phyloP scores from a whole-genome alignment of 768 basidiomycete species.

The Cyclocybe aegerita region DNA sequence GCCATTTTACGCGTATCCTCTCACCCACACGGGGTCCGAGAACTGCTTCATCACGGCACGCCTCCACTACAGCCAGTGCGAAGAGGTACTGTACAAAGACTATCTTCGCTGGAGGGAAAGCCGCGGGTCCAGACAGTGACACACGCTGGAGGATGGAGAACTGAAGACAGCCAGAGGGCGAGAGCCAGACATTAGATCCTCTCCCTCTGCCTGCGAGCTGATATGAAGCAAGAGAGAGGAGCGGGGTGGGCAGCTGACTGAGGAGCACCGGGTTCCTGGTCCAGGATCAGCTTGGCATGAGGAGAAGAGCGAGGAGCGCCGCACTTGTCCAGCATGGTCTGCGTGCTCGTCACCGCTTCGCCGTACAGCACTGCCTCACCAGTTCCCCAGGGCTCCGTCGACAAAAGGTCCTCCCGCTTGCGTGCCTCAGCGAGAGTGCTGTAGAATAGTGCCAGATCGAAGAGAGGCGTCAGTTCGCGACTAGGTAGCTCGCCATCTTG shows the following conservation, averaged over 20 bases:
- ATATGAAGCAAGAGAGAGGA: conserved; percentile 82
- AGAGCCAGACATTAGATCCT: conserved; percentile 89
- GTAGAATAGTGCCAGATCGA: conserved; percentile 67
- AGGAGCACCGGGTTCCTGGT: conserved; percentile 76
- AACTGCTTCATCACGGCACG: conserved; percentile 62
- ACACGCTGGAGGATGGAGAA: conserved; percentile 76
- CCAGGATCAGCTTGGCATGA: background rate
- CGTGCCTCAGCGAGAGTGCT: conserved; percentile 40
- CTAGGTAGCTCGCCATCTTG: conserved; percentile 47
- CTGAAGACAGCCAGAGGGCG: conserved; percentile 85
- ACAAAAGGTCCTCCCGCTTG: conserved; percentile 20
- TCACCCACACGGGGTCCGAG: conserved; percentile 48
- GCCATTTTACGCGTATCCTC: conserved; percentile 87
- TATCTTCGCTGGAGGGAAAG: conserved; percentile 55
- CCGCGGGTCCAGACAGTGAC: conserved; percentile 28
- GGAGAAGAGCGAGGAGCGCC: conserved; percentile 22
- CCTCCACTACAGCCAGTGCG: conserved; percentile 86
- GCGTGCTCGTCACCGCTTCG: conserved; percentile 90
- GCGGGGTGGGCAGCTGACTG: conserved; percentile 64
- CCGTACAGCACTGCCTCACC: conserved; percentile 85
- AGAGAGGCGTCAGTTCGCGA: conserved; percentile 63
- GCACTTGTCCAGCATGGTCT: conserved; percentile 92
- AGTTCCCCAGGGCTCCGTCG: conserved; percentile 44
- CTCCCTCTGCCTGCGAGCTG: conserved; percentile 90
- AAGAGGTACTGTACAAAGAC: conserved; percentile 96